These are phyloP conservation scores for Chytriomyces sp. DNA, from an alignment of 192 early-diverging fungal species.

Conservation along the genomic window DNA sequence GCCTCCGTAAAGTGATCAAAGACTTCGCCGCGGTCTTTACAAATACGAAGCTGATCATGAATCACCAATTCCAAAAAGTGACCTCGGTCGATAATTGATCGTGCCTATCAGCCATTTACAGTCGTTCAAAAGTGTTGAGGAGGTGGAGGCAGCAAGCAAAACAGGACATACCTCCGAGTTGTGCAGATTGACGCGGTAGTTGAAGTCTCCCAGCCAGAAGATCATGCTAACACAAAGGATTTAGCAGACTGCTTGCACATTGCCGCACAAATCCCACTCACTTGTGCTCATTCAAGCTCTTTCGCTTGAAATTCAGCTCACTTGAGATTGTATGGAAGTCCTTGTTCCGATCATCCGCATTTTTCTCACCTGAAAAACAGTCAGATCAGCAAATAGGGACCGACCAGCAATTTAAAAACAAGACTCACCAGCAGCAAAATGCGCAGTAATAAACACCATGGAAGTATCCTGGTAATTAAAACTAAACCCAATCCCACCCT, in stretches of 20 bases:
- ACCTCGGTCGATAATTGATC: background rate
- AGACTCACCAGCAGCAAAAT: slow-evolving; percentile 84
- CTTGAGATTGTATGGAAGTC: slow-evolving; percentile 28
- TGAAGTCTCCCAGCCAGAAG: slow-evolving; percentile 90
- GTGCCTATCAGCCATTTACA: slow-evolving; percentile 2
- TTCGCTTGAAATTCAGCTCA: slow-evolving; percentile 72
- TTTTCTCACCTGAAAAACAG: slow-evolving; percentile 55
- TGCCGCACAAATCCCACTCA: slow-evolving; percentile 40
- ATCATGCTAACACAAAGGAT: slow-evolving; percentile 46
- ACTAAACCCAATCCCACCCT: slow-evolving; percentile 93
- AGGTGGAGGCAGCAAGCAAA: background rate
- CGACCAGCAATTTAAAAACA: background rate
- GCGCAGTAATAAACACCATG: slow-evolving; percentile 89
- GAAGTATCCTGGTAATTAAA: slow-evolving; percentile 85
- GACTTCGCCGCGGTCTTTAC: slow-evolving; percentile 54
- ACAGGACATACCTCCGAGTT: slow-evolving; percentile 69
- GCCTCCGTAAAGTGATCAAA: slow-evolving; percentile 80
- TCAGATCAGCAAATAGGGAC: slow-evolving; percentile 16
- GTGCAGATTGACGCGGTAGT: slow-evolving; percentile 82
- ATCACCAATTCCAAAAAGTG: background rate
- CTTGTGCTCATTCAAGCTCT: slow-evolving; percentile 78
- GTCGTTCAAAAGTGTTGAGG: background rate
- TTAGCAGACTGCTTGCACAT: slow-evolving; percentile 22
- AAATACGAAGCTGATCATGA: slow-evolving; percentile 54
- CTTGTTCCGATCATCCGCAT: slow-evolving; percentile 49